These are phyloP conservation scores for Piper betle DNA, from an alignment of 164 flowering plant species.

Conservation along the genomic window DNA sequence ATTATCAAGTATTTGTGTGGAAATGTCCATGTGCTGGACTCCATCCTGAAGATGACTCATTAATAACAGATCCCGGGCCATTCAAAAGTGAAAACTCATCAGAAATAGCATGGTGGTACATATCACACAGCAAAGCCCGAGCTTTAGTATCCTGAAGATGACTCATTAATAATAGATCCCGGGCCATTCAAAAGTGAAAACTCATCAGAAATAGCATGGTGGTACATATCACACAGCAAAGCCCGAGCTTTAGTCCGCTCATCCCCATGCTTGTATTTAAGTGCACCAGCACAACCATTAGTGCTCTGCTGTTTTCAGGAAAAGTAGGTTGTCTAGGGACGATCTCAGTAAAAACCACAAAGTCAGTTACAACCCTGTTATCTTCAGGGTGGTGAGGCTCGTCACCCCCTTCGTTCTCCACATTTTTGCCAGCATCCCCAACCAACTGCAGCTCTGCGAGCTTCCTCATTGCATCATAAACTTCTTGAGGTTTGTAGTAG, in stretches of 20 bases:
- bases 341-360: slow-evolving; percentile 59
- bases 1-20: slow-evolving; percentile 80
- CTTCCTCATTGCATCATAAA: slow-evolving; percentile 24
- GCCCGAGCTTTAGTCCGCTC: slow-evolving; percentile 96
- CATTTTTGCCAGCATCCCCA: slow-evolving; percentile 28
- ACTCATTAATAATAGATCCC: slow-evolving; percentile 89
- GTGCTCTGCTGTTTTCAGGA: slow-evolving; percentile 57
- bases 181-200: slow-evolving; percentile 41
- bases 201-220: slow-evolving; percentile 76
- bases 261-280: slow-evolving; percentile 82
- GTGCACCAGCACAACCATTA: slow-evolving; percentile 75
- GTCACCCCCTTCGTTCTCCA: slow-evolving; percentile 30
- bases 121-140: slow-evolving; percentile 95
- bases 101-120: slow-evolving; percentile 84
- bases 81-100: slow-evolving; percentile 49
- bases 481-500: too few relatives aligned
- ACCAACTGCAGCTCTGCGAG: slow-evolving; percentile 51
- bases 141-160: slow-evolving; percentile 99
- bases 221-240: too few relatives aligned
- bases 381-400: slow-evolving; percentile 45
- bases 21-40: slow-evolving; percentile 77
- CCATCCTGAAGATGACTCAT: slow-evolving; percentile 97
- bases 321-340: slow-evolving; percentile 77
- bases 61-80: slow-evolving; percentile 67
- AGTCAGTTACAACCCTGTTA: slow-evolving; percentile 49